These are phyloP conservation scores for Trypanosoma cruzi DNA, from an alignment of 208 protist genomes.

Conservation along the genomic window DNA sequence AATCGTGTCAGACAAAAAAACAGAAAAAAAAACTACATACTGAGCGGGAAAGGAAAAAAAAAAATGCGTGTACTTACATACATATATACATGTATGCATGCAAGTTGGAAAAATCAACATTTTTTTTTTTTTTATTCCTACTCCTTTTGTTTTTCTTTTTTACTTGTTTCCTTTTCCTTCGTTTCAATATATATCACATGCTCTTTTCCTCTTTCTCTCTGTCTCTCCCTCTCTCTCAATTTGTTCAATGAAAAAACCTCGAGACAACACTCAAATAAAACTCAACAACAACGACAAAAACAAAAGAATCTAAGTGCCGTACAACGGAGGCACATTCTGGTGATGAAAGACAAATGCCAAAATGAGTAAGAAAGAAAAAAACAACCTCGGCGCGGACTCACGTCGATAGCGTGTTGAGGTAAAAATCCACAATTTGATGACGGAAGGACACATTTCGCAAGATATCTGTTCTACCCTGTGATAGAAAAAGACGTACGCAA, in stretches of 20 bases:
- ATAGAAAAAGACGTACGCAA: constrained; percentile 58
- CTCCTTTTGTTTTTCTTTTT: too few species aligned
- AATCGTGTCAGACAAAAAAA: not conserved
- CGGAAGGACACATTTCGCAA: constrained; percentile 82
- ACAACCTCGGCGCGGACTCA: not conserved
- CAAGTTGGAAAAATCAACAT: not conserved
- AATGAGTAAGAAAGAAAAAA: too few species aligned
- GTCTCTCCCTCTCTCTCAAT: too few species aligned
- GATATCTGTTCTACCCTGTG: constrained; percentile 58
- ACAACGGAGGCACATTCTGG: not conserved
- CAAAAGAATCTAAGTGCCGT: not conserved
- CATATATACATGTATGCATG: not conserved
- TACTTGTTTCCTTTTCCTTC: too few species aligned
- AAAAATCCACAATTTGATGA: constrained; percentile 86
- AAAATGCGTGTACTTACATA: not conserved
- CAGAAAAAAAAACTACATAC: constrained; percentile 1
- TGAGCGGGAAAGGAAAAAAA: not conserved
- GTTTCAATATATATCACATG: too few species aligned
- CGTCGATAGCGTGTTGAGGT: constrained; percentile 41
- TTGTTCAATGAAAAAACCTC: too few species aligned
- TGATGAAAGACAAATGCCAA: not conserved
- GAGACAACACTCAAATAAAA: too few species aligned
- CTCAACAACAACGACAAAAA: not conserved
- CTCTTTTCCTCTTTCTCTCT: too few species aligned
- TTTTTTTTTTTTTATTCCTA: not conserved